Evolutionary conservation across 148 eudicot species (phyloP).

Genomic region (Vaccinium macrocarpon): DNA sequence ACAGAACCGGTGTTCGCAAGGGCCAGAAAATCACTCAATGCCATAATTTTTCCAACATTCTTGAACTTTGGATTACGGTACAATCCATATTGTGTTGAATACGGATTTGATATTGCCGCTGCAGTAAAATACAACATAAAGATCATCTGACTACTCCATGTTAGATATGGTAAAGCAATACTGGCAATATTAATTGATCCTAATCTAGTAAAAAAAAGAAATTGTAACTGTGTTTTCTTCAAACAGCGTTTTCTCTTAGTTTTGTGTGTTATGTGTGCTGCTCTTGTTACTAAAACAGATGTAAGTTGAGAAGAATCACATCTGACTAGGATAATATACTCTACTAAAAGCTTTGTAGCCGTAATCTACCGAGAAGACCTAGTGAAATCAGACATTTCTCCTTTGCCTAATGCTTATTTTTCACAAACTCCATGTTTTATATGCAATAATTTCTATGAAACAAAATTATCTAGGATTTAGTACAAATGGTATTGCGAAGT

Average conservation of each 20-base stretch:
- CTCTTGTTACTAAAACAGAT: not conserved
- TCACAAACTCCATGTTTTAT: not conserved
- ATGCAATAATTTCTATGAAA: not conserved
- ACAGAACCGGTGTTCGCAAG: conserved; percentile 54
- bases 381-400: not conserved
- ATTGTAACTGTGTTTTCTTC: not conserved
- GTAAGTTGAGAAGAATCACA: not conserved
- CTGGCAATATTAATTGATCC: not conserved
- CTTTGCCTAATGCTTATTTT: not conserved
- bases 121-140: conserved; percentile 28
- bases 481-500: not conserved
- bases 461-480: not conserved
- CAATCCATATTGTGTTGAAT: conserved; percentile 18
- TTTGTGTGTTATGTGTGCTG: not conserved
- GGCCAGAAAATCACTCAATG: conserved; percentile 48
- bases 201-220: not conserved
- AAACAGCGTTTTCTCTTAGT: not conserved
- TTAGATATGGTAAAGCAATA: not conserved
- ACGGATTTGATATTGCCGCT: conserved; percentile 67
- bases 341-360: not conserved
- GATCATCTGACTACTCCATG: conserved; percentile 26
- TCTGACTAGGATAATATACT: not conserved
- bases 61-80: conserved; percentile 52
- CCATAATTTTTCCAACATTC: conserved; percentile 38
- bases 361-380: not conserved